Evolutionary conservation across 768 basidiomycete species (phyloP), one percentile per base, ranked within the genome.

Genomic region (Leccinum aurantiacum): DNA sequence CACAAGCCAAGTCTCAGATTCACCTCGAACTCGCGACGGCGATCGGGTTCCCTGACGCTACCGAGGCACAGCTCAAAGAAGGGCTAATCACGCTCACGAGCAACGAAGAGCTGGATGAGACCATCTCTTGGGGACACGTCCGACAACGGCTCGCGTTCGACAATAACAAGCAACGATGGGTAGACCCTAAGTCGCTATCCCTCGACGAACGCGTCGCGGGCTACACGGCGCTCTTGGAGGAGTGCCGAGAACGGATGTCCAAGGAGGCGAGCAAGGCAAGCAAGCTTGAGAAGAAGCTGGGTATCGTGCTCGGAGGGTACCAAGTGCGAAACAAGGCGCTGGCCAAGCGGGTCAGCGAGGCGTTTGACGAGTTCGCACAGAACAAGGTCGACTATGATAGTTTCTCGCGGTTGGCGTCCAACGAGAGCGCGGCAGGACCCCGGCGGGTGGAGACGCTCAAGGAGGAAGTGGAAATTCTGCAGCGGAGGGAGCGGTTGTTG

Each of bases 241-340:
- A 85, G 54, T 79, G 80, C 57, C 84, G 88, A 27, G 87, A 88
- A 15, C 72, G 76, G 53, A 93, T 99, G 88, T 76, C 85, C 35
- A 86, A 84, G 69, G 91, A 95, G 69, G 90, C 91, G 0, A 82
- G 80, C 56, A 93, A 90, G 71, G 89, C 91, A 0, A 74, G 83
- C 22, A 98, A 97, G 78, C 70, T 81, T 6, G 96, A 98, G 80
- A 97, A 95, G 84, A 96, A 94, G 73, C 83, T 98, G 10, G 82
- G 80, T 9, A 85, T 94, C 59, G 83, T 84, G 14, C 84, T 98
- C 3, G 95, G 95, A n/a, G 97, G 97, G 9, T 98, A 98, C 72
- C 85, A 91, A 69, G 82, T 83, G 41, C 85, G 95, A 10, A 86
- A 86, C 29, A 81, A 81, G 67, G 82, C 84, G 44, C 79, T 95